Evolutionary conservation across 176 grass and related monocot genomes (phyloP), one percentile per base, ranked within the genome.

Genomic region (Aechmea fasciata): DNA sequence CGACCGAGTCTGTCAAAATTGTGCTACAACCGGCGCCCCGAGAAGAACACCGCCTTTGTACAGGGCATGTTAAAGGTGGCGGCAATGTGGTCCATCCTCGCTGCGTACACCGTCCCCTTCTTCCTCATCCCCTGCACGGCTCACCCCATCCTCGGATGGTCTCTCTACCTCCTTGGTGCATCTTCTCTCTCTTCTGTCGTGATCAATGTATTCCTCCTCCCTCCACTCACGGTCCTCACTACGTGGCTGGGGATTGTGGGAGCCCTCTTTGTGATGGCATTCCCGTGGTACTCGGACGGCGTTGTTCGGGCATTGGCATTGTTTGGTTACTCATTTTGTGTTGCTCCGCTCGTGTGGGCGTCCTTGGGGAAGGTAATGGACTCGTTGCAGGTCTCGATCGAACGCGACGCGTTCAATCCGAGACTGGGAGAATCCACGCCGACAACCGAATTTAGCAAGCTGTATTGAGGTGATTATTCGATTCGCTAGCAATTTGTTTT

Each of bases 61-160:
- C 90, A 94, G 25, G 50, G 74, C 13, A 78, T 93, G 52, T 75
- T 99, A 71, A 99, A 94, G 78, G 48, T 85, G 63, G 61, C 79
- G 10, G 82, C 66, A 4, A 52, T 88, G 12, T 75, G 82, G 63
- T 80, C 82, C 75, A 67, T 94, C 48, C 19, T 86, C 20, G 75
- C 83, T 13, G 83, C 82, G 26, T 88, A 99, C 63, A 50, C 78
- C n/a, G 79, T 94, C 50, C 95, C 95, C 1, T 99, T 99, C 81
- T 90, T 99, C 55, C 51, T 99, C 53, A 79, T 99, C 66, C 90
- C 95, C 9, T 69, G 95, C 77, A 99, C 90, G 1, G 64, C 82
- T 51, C 95, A 99, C 68, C 95, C 95, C 14, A 48, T 99, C 67
- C 86, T 94, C 55, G 95, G 95, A 50, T 99, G 95, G 95, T 85